Evolutionary conservation across 345 rosid genomes (phyloP).

Genomic region (Acer saccharum): DNA sequence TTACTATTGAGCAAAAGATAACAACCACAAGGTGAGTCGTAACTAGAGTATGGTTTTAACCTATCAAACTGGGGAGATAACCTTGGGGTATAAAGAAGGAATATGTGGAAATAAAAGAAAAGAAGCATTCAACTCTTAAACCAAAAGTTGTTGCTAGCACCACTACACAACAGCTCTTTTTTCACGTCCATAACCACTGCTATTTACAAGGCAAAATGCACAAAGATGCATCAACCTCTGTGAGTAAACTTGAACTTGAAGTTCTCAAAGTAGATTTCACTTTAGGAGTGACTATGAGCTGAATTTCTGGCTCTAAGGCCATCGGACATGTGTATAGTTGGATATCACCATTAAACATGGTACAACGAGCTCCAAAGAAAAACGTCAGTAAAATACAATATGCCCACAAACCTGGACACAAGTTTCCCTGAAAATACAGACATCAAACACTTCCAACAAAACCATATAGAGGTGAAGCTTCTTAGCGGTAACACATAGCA

Average conservation of each 20-base stretch:
- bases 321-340: constrained; percentile 15
- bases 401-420: constrained; percentile 15
- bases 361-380: constrained; percentile 13
- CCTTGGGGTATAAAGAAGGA: not conserved
- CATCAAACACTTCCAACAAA: not conserved
- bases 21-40: not conserved
- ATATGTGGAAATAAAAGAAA: constrained; percentile 1
- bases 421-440: constrained; percentile 28
- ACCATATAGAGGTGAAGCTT: too few relatives aligned
- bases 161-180: not conserved
- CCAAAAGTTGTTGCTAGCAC: not conserved
- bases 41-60: not conserved
- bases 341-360: constrained; percentile 2
- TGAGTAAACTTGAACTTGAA: constrained; percentile 11
- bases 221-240: constrained; percentile 17
- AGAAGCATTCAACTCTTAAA: not conserved
- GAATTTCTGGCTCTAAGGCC: constrained; percentile 21
- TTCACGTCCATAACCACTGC: not conserved
- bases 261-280: constrained; percentile 15
- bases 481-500: too few relatives aligned
- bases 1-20: not conserved
- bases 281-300: not conserved
- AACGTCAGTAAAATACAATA: constrained; percentile 23
- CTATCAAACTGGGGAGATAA: not conserved
- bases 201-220: not conserved